Conservation (phyloP, 805 yeast genomes). For the Candida xyloterini region DNA sequence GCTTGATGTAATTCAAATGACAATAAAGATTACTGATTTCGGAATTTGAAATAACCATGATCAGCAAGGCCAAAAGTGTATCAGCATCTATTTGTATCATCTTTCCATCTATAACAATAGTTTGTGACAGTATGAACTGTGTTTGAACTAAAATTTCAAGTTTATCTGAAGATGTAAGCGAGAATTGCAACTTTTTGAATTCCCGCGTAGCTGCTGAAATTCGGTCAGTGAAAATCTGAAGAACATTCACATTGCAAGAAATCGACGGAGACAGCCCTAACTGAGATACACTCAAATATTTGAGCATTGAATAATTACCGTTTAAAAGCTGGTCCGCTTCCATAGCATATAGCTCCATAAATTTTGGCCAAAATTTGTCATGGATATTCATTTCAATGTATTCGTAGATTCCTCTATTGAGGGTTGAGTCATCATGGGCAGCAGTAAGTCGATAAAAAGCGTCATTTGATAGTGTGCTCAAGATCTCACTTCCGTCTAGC, state of each 20-base stretch:
- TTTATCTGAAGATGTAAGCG: constrained; percentile 49
- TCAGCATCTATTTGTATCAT: constrained; percentile 67
- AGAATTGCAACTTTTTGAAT: constrained; percentile 44
- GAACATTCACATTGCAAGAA: constrained; percentile 13
- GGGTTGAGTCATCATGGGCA: constrained; percentile 32
- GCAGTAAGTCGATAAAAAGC: constrained; percentile 27
- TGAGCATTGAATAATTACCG: constrained; percentile 34
- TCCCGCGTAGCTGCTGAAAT: constrained; percentile 50
- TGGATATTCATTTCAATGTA: constrained; percentile 71
- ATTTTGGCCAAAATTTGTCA: constrained; percentile 60
- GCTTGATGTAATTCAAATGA: constrained; percentile 63
- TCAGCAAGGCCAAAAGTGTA: constrained; percentile 65
- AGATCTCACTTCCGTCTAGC: constrained; percentile 32
- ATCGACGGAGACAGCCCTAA: constrained; percentile 39
- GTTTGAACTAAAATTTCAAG: constrained; percentile 49
- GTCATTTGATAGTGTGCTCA: constrained; percentile 33
- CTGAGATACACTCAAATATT: constrained; percentile 47
- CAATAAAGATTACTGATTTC: constrained; percentile 55
- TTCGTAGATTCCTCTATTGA: constrained; percentile 55
- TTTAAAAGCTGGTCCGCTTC: constrained; percentile 20
- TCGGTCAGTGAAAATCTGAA: constrained; percentile 38
- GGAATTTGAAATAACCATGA: constrained; percentile 67
- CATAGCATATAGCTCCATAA: constrained; percentile 20
- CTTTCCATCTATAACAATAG: not conserved
- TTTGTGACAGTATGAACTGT: constrained; percentile 45